A percentile compares a stretch with the other conserved stretches of the same genome.
Evolutionary conservation across 1,284 basidiomycete species (phyloP).

Genomic region (Ustilago bromivora): DNA sequence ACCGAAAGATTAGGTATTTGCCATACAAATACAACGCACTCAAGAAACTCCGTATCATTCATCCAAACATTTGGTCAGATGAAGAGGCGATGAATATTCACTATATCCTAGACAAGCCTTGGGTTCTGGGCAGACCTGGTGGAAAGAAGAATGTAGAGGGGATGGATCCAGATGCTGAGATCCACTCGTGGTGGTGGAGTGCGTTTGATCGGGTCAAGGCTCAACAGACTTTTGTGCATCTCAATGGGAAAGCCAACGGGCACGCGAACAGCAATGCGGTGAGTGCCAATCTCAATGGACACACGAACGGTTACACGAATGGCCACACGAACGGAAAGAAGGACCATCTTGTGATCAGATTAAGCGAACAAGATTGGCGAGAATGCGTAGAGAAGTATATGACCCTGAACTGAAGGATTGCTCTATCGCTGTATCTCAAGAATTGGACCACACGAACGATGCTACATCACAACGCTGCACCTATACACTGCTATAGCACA

Average conservation of each 20-base stretch:
- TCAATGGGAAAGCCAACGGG: not conserved
- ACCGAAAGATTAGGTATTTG: conserved; percentile 74
- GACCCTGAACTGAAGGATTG: conserved; percentile 17
- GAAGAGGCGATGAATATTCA: conserved; percentile 74
- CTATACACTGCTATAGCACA: not conserved
- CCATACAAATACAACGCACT: conserved; percentile 88
- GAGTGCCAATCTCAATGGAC: not conserved
- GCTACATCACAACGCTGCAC: not conserved
- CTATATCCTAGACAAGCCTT: conserved; percentile 67
- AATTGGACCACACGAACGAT: too few relatives aligned
- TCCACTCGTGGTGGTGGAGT: conserved; percentile 63
- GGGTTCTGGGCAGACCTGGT: conserved; percentile 43
- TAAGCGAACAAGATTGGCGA: conserved; percentile 25
- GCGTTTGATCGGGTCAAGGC: conserved; percentile 36
- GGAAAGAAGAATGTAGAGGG: conserved; percentile 6
- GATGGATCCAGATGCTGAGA: conserved; percentile 41
- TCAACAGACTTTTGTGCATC: not conserved
- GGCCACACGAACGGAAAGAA: not conserved
- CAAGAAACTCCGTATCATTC: conserved; percentile 80
- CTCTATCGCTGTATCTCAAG: not conserved
- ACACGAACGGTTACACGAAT: not conserved
- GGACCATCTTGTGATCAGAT: not conserved
- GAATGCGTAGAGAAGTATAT: conserved; percentile 44
- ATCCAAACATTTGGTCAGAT: conserved; percentile 81
- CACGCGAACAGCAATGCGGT: not conserved